These are phyloP conservation scores for Fraxinus xanthoxyloides DNA, from an alignment of 305 asterid genomes.

Conservation along the genomic window DNA sequence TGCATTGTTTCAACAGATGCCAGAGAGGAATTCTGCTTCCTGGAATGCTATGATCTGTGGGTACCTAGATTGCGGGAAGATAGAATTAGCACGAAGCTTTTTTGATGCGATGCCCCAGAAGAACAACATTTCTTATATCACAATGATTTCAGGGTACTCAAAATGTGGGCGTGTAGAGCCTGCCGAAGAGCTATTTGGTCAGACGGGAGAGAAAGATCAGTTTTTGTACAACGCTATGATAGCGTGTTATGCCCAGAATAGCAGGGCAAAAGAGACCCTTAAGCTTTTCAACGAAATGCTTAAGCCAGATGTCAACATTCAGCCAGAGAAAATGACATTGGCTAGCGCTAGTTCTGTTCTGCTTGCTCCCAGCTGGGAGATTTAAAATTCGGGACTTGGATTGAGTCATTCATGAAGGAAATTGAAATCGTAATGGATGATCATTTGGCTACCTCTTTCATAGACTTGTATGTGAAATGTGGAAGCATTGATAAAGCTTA, in stretches of 20 bases:
- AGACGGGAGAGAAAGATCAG: constrained; percentile 39
- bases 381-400: constrained; percentile 42
- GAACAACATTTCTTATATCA: constrained; percentile 14
- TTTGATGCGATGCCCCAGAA: constrained; percentile 63
- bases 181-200: constrained; percentile 54
- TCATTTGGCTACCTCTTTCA: constrained; percentile 67
- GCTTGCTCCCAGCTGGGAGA: constrained; percentile 89
- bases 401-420: constrained; percentile 54
- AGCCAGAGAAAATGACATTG: constrained; percentile 72
- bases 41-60: constrained; percentile 85
- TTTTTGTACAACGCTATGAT: constrained; percentile 72
- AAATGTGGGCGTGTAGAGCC: constrained; percentile 56
- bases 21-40: constrained; percentile 63
- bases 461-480: constrained; percentile 74
- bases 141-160: constrained; percentile 54
- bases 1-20: constrained; percentile 63
- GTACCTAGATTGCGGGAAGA: constrained; percentile 55
- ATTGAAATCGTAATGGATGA: constrained; percentile 70
- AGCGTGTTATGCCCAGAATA: constrained; percentile 70
- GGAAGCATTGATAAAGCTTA: constrained; percentile 71
- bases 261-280: constrained; percentile 66
- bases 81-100: constrained; percentile 57
- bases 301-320: constrained; percentile 31
- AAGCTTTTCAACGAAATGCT: constrained; percentile 63
- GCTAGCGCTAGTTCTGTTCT: constrained; percentile 65